These are phyloP conservation scores for Selaginella tamariscina DNA, from an alignment of 75 land plant genomes.

Conservation along the genomic window DNA sequence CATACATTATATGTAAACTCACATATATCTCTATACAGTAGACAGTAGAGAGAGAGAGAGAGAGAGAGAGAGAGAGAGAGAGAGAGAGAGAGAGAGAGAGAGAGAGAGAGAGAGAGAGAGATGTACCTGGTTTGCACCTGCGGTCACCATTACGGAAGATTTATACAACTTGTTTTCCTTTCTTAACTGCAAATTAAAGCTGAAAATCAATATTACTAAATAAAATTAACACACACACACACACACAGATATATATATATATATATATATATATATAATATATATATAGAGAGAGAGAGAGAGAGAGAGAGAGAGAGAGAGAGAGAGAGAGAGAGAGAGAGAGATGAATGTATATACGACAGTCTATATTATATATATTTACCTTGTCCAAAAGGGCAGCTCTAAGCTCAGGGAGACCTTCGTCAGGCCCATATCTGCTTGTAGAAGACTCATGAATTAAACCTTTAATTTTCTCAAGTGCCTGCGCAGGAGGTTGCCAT, in stretches of 20 bases:
- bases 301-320: neutral
- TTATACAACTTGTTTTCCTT: slow-evolving; percentile 65
- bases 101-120: neutral
- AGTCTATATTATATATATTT: neutral
- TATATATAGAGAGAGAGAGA: no score
- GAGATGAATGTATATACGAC: neutral
- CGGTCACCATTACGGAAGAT: slow-evolving; percentile 95
- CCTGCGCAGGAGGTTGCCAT: slow-evolving; percentile 88
- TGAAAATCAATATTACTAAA: no score
- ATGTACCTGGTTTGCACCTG: slow-evolving; percentile 97
- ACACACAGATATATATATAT: no score
- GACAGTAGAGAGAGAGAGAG: neutral
- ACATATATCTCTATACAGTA: no score
- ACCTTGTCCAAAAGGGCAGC: slow-evolving; percentile 70
- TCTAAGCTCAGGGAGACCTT: slow-evolving; percentile 86
- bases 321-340: neutral
- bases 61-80: slow-evolving; percentile 7
- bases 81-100: slow-evolving; percentile 7
- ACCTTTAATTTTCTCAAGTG: slow-evolving; percentile 57
- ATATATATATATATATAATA: no score
- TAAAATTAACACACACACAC: no score
- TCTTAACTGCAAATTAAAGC: slow-evolving; percentile 42
- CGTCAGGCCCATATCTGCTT: slow-evolving; percentile 91
- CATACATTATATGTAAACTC: no score
- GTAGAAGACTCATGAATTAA: slow-evolving; percentile 47